Conservation (phyloP, 805 yeast genomes). For the Yamadazyma tumulicola region DNA sequence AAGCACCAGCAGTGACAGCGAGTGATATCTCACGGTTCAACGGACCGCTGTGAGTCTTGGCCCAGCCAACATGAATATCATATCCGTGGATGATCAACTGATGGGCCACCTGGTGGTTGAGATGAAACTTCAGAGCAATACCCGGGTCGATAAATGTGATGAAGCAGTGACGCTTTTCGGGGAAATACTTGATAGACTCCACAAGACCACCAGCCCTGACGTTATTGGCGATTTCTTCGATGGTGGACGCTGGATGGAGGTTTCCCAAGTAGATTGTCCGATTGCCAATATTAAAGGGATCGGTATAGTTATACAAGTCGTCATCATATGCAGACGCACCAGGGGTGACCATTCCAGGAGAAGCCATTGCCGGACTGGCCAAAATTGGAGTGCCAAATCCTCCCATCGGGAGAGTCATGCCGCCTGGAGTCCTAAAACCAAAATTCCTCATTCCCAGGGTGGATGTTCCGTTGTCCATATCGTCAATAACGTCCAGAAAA, state of each 20-base stretch:
- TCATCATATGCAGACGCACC: not conserved
- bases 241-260: conserved; percentile 58
- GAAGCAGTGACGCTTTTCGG: conserved; percentile 59
- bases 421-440: not conserved
- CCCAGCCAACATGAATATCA: conserved; percentile 70
- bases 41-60: conserved; percentile 61
- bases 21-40: conserved; percentile 50
- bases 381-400: conserved; percentile 1
- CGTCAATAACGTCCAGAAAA: conserved; percentile 1
- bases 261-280: conserved; percentile 70
- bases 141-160: conserved; percentile 63
- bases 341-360: not conserved
- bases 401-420: too few relatives aligned
- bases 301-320: conserved; percentile 17
- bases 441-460: not conserved
- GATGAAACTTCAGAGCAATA: conserved; percentile 64
- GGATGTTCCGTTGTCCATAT: not conserved
- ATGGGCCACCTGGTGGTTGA: conserved; percentile 52
- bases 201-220: conserved; percentile 73
- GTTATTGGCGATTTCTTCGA: conserved; percentile 72
- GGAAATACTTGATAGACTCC: conserved; percentile 52
- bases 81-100: conserved; percentile 61
- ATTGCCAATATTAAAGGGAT: conserved; percentile 42
- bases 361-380: not conserved
- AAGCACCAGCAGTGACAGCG: conserved; percentile 72